phyloP scores from a whole-genome alignment of 768 basidiomycete genomes.

The Psilocybe tampanensis region DNA sequence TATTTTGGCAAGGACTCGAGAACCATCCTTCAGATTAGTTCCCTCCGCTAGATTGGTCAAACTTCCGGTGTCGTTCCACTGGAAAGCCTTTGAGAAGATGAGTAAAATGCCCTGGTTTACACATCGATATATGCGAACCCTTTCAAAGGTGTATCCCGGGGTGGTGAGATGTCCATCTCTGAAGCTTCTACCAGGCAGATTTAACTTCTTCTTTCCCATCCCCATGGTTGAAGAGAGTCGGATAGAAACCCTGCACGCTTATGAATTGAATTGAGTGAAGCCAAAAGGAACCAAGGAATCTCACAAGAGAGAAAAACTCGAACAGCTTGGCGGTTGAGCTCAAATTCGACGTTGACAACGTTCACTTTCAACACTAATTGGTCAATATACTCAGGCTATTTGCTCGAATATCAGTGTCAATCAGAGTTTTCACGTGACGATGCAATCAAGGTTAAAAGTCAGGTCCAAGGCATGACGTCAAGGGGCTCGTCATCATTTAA shows the following conservation, averaged over 20 bases:
- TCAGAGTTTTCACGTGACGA: no score
- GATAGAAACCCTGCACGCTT: no score
- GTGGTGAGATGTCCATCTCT: constrained; percentile 60
- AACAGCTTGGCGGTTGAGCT: no score
- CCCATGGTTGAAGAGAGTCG: neutral
- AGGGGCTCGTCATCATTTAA: no score
- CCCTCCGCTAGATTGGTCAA: constrained; percentile 72
- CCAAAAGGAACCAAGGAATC: no score
- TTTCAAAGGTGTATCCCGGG: constrained; percentile 75
- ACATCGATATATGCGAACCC: constrained; percentile 36
- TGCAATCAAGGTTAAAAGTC: no score
- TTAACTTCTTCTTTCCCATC: constrained; percentile 48
- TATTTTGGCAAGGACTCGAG: constrained; percentile 71
- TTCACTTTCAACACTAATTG: no score
- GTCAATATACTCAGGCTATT: no score
- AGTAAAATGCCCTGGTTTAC: neutral
- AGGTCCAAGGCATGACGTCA: no score
- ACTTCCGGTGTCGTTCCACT: constrained; percentile 76
- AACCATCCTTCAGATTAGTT: constrained; percentile 68
- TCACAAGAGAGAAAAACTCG: no score
- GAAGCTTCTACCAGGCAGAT: constrained; percentile 60
- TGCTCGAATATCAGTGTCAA: neutral
- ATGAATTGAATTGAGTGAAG: no score
- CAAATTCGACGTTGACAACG: no score
- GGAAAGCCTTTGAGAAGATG: constrained; percentile 45